Conservation (phyloP, 768 basidiomycete species). For the Dacryopinax primogenitus region DNA sequence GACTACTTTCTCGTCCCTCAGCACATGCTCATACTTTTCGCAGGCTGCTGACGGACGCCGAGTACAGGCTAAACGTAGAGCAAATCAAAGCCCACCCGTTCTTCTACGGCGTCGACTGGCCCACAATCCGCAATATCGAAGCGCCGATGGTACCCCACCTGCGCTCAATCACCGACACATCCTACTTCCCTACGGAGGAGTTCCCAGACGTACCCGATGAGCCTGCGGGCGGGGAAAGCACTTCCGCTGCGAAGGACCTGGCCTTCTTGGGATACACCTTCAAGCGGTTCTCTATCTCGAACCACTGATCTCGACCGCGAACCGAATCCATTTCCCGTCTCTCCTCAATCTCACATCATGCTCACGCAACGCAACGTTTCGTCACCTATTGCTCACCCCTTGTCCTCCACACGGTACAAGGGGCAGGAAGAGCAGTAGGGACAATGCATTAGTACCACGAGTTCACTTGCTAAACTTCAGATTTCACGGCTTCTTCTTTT, state of each 20-base stretch:
- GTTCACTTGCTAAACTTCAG: background rate
- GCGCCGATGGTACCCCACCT: slow-evolving; percentile 94
- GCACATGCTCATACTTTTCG: background rate
- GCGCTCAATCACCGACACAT: slow-evolving; percentile 85
- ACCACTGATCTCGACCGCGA: too few species aligned
- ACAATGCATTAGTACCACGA: background rate
- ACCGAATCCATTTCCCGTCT: too few species aligned
- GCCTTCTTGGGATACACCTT: slow-evolving; percentile 63
- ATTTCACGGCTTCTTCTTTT: background rate
- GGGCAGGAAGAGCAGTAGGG: background rate
- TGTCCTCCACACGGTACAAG: background rate
- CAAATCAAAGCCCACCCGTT: slow-evolving; percentile 87
- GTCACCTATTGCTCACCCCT: background rate
- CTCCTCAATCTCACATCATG: too few species aligned
- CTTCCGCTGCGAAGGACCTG: slow-evolving; percentile 41
- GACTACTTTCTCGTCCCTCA: background rate
- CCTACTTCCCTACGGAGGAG: slow-evolving; percentile 96
- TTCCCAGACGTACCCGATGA: slow-evolving; percentile 59
- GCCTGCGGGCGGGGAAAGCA: slow-evolving; percentile 30
- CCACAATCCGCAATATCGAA: slow-evolving; percentile 71
- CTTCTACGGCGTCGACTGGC: slow-evolving; percentile 95
- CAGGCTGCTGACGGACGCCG: slow-evolving; percentile 65
- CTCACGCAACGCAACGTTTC: background rate
- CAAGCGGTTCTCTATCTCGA: slow-evolving; percentile 42
- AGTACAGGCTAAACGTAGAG: slow-evolving; percentile 63